A percentile compares a stretch with the other conserved stretches of the same genome.
Evolutionary conservation across 768 basidiomycete species (phyloP).

Genomic region (Ramaria rubella): DNA sequence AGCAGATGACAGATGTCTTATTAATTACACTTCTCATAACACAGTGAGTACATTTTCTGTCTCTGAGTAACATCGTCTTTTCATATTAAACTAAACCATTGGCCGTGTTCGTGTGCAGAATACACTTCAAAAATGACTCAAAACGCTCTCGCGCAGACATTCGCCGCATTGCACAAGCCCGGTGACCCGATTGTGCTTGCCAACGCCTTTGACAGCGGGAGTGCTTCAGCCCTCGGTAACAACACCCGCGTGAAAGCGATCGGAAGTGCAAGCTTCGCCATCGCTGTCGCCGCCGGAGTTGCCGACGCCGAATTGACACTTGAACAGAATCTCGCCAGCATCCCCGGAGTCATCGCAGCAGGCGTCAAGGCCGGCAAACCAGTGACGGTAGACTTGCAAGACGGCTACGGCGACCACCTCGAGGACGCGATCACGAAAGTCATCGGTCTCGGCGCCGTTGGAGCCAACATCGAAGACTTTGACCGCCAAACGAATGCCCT

Average conservation of each 20-base stretch:
- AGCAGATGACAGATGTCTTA: no score
- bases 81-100: no score
- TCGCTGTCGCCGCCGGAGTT: not conserved
- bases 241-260: not conserved
- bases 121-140: no score
- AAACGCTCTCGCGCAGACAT: not conserved
- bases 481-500: not conserved
- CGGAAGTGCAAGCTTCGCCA: not conserved
- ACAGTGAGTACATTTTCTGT: no score
- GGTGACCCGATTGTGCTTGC: not conserved
- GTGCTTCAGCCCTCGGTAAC: not conserved
- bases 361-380: no score
- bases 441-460: constrained; percentile 14
- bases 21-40: no score
- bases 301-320: not conserved
- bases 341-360: not conserved
- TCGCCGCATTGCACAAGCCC: not conserved
- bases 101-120: no score
- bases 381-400: constrained; percentile 13
- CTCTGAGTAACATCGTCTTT: no score
- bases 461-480: no score
- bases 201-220: not conserved
- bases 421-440: constrained; percentile 1
- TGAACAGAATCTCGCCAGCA: not conserved
- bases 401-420: constrained; percentile 11